Percentiles rank a stretch among this genome's conserved stretches.
phyloP scores from a whole-genome alignment of 1,284 basidiomycete genomes.

The Marasmius oreades region DNA sequence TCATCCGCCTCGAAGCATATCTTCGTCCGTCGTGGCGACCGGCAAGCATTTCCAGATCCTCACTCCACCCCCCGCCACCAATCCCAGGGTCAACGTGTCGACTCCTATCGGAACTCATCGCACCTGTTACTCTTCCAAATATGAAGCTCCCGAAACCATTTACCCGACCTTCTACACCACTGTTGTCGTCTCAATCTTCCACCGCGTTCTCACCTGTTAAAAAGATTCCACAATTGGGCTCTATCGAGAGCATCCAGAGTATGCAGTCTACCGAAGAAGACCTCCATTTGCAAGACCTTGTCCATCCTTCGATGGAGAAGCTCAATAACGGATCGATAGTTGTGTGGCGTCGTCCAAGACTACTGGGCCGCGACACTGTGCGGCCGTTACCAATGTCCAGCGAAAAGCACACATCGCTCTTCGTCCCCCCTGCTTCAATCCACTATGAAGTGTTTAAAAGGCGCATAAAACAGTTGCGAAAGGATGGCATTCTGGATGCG shows the following conservation, averaged over 20 bases:
- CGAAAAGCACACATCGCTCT: background rate
- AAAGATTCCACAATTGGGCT: background rate
- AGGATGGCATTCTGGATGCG: background rate
- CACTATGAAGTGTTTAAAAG: slow-evolving; percentile 3
- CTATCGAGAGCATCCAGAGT: background rate
- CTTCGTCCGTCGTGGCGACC: background rate
- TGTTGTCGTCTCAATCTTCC: background rate
- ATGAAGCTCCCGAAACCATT: background rate
- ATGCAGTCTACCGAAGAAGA: background rate
- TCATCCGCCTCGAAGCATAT: background rate
- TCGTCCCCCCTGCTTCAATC: background rate
- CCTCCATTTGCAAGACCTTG: background rate
- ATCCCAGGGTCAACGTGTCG: background rate
- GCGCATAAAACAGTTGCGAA: background rate
- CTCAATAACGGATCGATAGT: background rate
- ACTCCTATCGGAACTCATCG: background rate
- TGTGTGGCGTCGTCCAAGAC: background rate
- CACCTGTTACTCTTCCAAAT: background rate
- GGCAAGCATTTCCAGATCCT: background rate
- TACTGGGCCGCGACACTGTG: background rate
- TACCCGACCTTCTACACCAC: background rate
- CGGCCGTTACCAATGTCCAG: background rate
- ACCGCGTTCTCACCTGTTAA: background rate
- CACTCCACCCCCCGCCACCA: background rate
- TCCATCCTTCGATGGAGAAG: background rate